phyloP scores from a whole-genome alignment of 139 green algal species.

The Micromonas commoda region DNA sequence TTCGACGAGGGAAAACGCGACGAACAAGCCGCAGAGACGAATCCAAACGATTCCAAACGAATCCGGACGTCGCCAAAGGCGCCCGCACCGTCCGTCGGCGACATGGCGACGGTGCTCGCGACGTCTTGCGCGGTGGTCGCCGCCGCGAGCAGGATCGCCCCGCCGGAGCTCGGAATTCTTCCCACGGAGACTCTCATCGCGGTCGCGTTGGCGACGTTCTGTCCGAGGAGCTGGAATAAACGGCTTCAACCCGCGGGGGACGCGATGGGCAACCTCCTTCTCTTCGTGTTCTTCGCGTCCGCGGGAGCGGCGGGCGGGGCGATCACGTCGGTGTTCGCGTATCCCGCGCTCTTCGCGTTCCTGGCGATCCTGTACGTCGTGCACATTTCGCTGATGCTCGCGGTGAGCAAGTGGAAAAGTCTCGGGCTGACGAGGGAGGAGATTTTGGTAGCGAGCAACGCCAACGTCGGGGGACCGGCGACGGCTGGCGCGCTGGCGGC shows the following conservation, averaged over 20 bases:
- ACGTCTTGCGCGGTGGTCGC: background rate
- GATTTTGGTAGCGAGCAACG: slow-evolving; percentile 27
- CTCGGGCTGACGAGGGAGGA: background rate
- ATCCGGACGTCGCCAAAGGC: no score
- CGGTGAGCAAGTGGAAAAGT: background rate
- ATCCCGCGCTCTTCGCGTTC: background rate
- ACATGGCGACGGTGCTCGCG: background rate
- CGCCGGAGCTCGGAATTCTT: background rate
- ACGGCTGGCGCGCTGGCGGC: slow-evolving; percentile 28
- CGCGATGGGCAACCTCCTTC: background rate
- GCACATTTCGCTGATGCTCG: background rate
- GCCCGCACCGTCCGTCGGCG: background rate
- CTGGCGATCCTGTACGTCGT: slow-evolving; percentile 20
- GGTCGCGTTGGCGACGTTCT: background rate
- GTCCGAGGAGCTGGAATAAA: background rate
- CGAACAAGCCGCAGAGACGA: no score
- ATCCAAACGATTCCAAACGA: no score
- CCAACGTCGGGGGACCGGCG: slow-evolving; percentile 26
- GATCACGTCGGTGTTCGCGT: background rate
- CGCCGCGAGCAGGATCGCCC: background rate
- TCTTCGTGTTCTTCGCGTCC: slow-evolving; percentile 37
- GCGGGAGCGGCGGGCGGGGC: slow-evolving; percentile 15
- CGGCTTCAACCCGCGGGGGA: background rate
- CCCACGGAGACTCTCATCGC: background rate
- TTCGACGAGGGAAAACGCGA: no score